Evolutionary conservation across 2,329 filamentous ascomycete genomes (phyloP).

Genomic region (Exophiala sp.): DNA sequence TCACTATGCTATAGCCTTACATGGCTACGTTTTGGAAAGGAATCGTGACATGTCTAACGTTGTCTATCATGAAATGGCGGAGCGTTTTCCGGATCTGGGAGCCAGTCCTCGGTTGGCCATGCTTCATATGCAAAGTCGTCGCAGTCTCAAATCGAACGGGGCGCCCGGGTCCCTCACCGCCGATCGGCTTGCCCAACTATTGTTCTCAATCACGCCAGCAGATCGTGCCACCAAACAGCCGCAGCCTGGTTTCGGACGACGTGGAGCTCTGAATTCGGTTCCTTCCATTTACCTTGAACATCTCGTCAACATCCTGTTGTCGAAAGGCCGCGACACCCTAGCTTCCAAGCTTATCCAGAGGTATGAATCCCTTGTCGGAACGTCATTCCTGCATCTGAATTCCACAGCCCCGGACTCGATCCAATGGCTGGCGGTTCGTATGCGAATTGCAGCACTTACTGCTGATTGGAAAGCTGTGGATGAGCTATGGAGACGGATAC

Average conservation of each 20-base stretch:
- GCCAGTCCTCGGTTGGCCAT: conserved; percentile 36
- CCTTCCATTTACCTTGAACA: conserved; percentile 53
- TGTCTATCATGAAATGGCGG: conserved; percentile 45
- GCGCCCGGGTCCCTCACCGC: conserved; percentile 24
- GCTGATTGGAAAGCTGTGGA: conserved; percentile 18
- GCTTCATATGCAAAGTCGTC: conserved; percentile 35
- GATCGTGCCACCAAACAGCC: conserved; percentile 45
- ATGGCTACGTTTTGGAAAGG: conserved; percentile 49
- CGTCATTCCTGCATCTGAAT: conserved; percentile 12
- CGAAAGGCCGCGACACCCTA: conserved; percentile 43
- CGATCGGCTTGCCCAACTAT: conserved; percentile 36
- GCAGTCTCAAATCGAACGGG: conserved; percentile 17
- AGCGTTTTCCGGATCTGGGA: conserved; percentile 35
- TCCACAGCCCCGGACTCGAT: conserved; percentile 27
- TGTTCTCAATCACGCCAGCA: conserved; percentile 38
- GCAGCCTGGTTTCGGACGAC: conserved; percentile 33
- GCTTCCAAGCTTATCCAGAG: conserved; percentile 56
- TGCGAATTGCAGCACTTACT: conserved; percentile 5
- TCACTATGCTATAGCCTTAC: conserved; percentile 47
- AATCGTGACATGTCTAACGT: conserved; percentile 48
- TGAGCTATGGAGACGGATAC: conserved; percentile 15
- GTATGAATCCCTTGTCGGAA: conserved; percentile 43
- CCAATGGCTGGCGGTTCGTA: conserved; percentile 29
- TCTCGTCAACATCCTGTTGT: conserved; percentile 55
- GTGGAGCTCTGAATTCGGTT: conserved; percentile 40